phyloP scores from a whole-genome alignment of 768 basidiomycete genomes.

The Tulasnella calospora region DNA sequence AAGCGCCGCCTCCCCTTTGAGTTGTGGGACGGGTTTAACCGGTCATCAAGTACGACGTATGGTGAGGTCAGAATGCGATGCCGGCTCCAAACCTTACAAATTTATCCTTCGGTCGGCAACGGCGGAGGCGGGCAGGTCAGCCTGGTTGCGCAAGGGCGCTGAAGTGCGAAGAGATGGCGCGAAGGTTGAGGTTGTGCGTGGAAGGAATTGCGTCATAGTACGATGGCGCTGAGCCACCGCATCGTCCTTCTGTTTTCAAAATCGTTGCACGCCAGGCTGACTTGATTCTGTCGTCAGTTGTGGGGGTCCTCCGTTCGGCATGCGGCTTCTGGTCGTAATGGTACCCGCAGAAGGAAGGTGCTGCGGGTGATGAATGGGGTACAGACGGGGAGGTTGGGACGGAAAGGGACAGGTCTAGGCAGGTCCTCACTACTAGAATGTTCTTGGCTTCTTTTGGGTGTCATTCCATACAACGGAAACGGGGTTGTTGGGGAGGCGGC shows the following conservation, averaged over 20 bases:
- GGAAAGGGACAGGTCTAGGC: neutral
- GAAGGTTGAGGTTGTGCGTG: neutral
- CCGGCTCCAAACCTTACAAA: neutral
- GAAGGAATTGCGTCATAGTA: too few species aligned
- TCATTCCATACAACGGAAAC: neutral
- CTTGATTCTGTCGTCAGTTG: too few species aligned
- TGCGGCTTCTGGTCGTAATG: neutral
- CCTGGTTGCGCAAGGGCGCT: neutral
- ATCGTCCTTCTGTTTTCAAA: too few species aligned
- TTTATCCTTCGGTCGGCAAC: neutral
- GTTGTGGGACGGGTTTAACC: neutral
- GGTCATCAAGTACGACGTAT: neutral
- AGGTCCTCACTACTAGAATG: neutral
- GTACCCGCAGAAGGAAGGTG: neutral
- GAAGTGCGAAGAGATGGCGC: neutral
- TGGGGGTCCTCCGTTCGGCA: neutral
- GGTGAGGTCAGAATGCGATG: neutral
- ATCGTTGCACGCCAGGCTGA: too few species aligned
- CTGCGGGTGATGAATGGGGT: neutral
- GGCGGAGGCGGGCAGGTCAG: neutral
- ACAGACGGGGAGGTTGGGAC: neutral
- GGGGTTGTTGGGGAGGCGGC: neutral
- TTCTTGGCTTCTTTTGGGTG: conserved; percentile 5
- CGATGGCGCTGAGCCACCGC: too few species aligned
- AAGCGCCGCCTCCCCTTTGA: neutral